Conservation (phyloP, 345 rosid genomes). For the Viola odorata region DNA sequence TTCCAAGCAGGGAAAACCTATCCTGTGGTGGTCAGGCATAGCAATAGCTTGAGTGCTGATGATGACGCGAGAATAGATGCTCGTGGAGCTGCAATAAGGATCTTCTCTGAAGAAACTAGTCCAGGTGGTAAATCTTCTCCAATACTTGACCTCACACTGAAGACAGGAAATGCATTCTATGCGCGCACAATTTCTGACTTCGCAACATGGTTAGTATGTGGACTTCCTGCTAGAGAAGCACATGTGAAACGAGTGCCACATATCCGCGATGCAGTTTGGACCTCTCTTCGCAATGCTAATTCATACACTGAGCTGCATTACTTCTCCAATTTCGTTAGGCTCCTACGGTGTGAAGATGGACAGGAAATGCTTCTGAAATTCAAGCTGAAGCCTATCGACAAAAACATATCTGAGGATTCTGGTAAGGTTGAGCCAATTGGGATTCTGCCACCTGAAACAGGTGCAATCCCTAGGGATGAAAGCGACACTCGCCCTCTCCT, state of each 20-base stretch:
- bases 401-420: conserved; percentile 39
- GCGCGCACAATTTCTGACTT: conserved; percentile 60
- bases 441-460: conserved; percentile 76
- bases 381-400: conserved; percentile 50
- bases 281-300: conserved; percentile 41
- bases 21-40: conserved; percentile 45
- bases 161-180: conserved; percentile 62
- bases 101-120: conserved; percentile 29
- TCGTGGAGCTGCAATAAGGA: conserved; percentile 54
- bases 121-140: conserved; percentile 18
- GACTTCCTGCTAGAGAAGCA: conserved; percentile 58
- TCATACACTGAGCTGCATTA: conserved; percentile 53
- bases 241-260: conserved; percentile 52
- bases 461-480: conserved; percentile 54
- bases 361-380: conserved; percentile 60
- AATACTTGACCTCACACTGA: conserved; percentile 54
- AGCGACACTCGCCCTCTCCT: conserved; percentile 49
- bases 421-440: conserved; percentile 57
- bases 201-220: conserved; percentile 66
- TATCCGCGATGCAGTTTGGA: conserved; percentile 59
- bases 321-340: conserved; percentile 54
- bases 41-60: conserved; percentile 67
- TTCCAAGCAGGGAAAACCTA: conserved; percentile 44
- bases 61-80: conserved; percentile 72
- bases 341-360: conserved; percentile 48